Conservation (phyloP, 257 asterid species). For the Anisodus acutangulus region DNA sequence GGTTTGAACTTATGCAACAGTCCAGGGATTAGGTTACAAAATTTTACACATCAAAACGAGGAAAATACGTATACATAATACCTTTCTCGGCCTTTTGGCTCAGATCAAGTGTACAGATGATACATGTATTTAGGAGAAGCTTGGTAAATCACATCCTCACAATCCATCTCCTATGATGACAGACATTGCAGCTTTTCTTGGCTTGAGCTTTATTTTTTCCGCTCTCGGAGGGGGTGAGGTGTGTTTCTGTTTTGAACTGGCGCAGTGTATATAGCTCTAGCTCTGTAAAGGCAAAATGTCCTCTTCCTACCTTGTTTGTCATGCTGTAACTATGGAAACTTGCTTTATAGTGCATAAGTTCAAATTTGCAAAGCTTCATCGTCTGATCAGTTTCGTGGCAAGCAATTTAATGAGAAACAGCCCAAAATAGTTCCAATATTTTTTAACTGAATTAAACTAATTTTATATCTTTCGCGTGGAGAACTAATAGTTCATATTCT, state of each 20-base stretch:
- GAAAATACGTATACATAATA: constrained; percentile 31
- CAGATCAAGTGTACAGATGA: constrained; percentile 51
- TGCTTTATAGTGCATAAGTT: background rate
- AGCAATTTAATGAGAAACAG: background rate
- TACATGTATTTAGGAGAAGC: background rate
- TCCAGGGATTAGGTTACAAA: constrained; percentile 45
- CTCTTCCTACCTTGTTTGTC: background rate
- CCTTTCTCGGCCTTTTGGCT: constrained; percentile 63
- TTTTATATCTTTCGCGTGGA: too few relatives aligned
- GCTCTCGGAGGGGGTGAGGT: background rate
- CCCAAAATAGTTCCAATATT: too few relatives aligned
- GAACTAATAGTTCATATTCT: too few relatives aligned
- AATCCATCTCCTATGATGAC: constrained; percentile 7
- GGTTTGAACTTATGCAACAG: constrained; percentile 95
- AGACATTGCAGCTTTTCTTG: background rate
- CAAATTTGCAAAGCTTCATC: background rate
- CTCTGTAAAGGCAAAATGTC: constrained; percentile 17
- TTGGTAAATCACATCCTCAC: background rate
- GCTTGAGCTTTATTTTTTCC: background rate
- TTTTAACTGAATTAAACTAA: too few relatives aligned
- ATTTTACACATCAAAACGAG: background rate
- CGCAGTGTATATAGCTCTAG: background rate
- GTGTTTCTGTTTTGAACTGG: background rate
- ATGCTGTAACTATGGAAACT: background rate
- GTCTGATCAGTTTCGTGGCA: background rate